phyloP scores from a whole-genome alignment of 129 eudicot genomes.

The Chrysanthemum seticuspe region DNA sequence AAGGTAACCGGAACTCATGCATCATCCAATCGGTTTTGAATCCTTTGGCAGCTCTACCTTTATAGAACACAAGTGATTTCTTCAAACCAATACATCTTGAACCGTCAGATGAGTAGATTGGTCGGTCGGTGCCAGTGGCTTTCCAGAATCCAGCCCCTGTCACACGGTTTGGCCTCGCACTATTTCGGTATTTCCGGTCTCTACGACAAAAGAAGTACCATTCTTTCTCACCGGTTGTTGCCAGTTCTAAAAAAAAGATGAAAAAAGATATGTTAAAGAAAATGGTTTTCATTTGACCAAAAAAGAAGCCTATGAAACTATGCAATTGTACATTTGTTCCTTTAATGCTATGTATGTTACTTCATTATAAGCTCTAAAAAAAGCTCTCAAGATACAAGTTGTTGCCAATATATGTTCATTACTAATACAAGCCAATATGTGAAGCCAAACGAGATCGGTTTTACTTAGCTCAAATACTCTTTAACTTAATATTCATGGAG shows the following conservation, averaged over 20 bases:
- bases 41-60: conserved; percentile 37
- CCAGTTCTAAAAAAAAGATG: conserved; percentile 6
- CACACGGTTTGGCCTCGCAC: conserved; percentile 41
- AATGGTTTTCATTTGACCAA: neutral
- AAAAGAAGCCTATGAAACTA: neutral
- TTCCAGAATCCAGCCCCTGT: conserved; percentile 37
- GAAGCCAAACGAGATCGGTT: too few species aligned
- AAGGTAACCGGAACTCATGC: conserved; percentile 32
- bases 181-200: conserved; percentile 37
- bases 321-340: neutral
- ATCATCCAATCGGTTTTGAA: conserved; percentile 38
- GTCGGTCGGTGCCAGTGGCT: conserved; percentile 42
- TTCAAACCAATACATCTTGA: conserved; percentile 30
- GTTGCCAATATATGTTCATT: too few species aligned
- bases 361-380: too few species aligned
- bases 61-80: conserved; percentile 38
- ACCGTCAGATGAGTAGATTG: conserved; percentile 20
- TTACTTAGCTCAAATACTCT: too few species aligned
- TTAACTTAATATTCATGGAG: too few species aligned
- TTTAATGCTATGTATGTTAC: neutral
- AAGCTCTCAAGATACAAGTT: neutral
- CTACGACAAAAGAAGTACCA: conserved; percentile 43
- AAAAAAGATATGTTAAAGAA: neutral
- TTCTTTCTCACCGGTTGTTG: conserved; percentile 30
- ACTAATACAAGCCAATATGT: too few species aligned